phyloP scores from a whole-genome alignment of 805 yeast species.

The Metschnikowia kofuensis region DNA sequence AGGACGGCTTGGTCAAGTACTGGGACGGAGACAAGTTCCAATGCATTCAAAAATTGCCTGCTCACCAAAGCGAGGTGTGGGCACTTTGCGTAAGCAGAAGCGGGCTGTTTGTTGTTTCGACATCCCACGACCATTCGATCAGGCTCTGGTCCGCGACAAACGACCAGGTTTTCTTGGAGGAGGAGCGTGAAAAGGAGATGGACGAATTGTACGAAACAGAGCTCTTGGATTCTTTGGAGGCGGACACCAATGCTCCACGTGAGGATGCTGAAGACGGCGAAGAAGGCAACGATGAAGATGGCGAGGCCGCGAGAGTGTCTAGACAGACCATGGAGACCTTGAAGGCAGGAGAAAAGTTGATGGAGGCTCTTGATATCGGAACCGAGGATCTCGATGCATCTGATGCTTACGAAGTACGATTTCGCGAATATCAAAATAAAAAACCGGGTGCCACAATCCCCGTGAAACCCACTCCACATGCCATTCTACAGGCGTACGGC shows the following conservation, averaged over 20 bases:
- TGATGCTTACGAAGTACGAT: conserved; percentile 47
- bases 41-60: conserved; percentile 77
- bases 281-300: conserved; percentile 37
- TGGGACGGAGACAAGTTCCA: conserved; percentile 99
- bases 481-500: conserved; percentile 71
- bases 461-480: conserved; percentile 58
- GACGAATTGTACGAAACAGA: conserved; percentile 89
- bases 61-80: conserved; percentile 95
- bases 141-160: conserved; percentile 93
- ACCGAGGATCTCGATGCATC: conserved; percentile 60
- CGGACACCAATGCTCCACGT: conserved; percentile 32
- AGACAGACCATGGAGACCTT: conserved; percentile 87
- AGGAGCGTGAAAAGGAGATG: conserved; percentile 92
- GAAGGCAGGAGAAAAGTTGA: conserved; percentile 88
- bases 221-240: conserved; percentile 68
- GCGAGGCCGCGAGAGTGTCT: conserved; percentile 62
- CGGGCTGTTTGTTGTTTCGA: conserved; percentile 72
- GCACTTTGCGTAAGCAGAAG: conserved; percentile 70
- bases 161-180: conserved; percentile 95
- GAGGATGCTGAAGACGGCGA: conserved; percentile 20
- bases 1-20: conserved; percentile 85
- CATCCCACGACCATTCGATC: conserved; percentile 91
- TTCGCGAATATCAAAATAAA: conserved; percentile 36
- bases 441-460: conserved; percentile 48
- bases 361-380: conserved; percentile 90